Evolutionary conservation across 768 basidiomycete genomes (phyloP).

Genomic region (Suillus ampliporus): DNA sequence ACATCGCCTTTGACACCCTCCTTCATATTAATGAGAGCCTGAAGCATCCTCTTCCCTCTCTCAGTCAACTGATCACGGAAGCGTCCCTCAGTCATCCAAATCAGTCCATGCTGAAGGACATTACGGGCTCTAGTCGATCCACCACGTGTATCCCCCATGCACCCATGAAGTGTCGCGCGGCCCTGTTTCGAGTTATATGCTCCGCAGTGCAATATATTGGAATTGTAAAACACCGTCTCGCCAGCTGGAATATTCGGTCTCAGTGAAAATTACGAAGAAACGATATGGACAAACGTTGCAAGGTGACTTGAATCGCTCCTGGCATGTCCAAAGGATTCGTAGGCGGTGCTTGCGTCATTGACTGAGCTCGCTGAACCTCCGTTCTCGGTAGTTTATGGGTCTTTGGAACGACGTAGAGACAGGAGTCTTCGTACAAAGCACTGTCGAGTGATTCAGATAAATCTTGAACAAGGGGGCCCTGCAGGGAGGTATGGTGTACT

Average conservation of each 20-base stretch:
- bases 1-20: constrained; percentile 45
- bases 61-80: constrained; percentile 55
- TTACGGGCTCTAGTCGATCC: constrained; percentile 71
- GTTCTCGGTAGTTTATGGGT: constrained; percentile 67
- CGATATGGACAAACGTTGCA: constrained; percentile 52
- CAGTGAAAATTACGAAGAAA: not conserved
- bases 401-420: constrained; percentile 72
- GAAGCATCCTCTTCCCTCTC: constrained; percentile 59
- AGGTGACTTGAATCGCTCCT: constrained; percentile 57
- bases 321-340: constrained; percentile 72
- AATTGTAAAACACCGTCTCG: constrained; percentile 82
- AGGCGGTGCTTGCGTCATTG: constrained; percentile 55
- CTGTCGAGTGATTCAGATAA: constrained; percentile 40
- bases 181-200: constrained; percentile 54
- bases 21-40: constrained; percentile 62
- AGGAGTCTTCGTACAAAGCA: constrained; percentile 70
- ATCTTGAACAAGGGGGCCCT: not conserved
- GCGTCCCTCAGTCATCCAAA: constrained; percentile 64
- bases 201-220: constrained; percentile 79
- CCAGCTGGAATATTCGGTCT: constrained; percentile 49
- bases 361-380: constrained; percentile 60
- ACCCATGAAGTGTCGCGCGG: constrained; percentile 74
- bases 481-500: constrained; percentile 28
- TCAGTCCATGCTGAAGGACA: constrained; percentile 74
- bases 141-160: constrained; percentile 65